Evolutionary conservation across 2,329 filamentous ascomycete genomes (phyloP), one percentile per base, ranked within the genome.

Genomic region (Paraphoma chrysanthemicola): DNA sequence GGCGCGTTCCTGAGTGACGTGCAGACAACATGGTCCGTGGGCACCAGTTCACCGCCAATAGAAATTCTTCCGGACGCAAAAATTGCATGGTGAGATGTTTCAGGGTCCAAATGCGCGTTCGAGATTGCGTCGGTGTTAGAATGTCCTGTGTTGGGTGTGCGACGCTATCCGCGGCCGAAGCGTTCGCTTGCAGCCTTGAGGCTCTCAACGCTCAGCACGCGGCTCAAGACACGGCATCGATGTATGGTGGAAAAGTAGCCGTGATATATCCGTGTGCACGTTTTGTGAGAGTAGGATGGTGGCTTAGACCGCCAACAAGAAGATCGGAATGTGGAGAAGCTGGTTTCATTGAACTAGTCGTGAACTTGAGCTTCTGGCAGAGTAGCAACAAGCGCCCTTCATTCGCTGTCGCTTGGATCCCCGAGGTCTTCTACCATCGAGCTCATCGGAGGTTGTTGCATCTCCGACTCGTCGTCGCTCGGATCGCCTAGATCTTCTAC

Each of bases 401-500:
- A 53, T 38, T 58, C 49, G 46, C 56, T 57, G 18, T 57, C 54
- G 41, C 53, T 53, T n/a, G 48, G 48, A 44, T 51, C 48, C 1
- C 48, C 48, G 5, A 51, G n/a, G 17, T 45, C 36, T 30, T 43
- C 51, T 47, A 38, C 59, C 48, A 23, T 62, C 55, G 51, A 63
- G 57, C 18, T 59, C 29, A 17, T 29, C 29, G 41, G 48, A 4
- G 48, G 41, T 16, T 36, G 48, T 38, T 44, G 48, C 17, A 29
- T 10, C 16, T 33, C 17, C 14, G 41, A 44, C 5, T 44, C 48
- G 17, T 59, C 63, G 10, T 63, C 65, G 45, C 62, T 65, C 38
- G 63, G 62, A 52, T 64, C 62, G 17, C 63, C 66, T 38, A 70
- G 30, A 48, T 68, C 66, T 39, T 70, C 58, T 30, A 67, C 51